A percentile compares a stretch with the other conserved stretches of the same genome.
These are phyloP conservation scores for Penicillium sp. DNA, from an alignment of 2,329 filamentous ascomycete species.

Conservation along the genomic window DNA sequence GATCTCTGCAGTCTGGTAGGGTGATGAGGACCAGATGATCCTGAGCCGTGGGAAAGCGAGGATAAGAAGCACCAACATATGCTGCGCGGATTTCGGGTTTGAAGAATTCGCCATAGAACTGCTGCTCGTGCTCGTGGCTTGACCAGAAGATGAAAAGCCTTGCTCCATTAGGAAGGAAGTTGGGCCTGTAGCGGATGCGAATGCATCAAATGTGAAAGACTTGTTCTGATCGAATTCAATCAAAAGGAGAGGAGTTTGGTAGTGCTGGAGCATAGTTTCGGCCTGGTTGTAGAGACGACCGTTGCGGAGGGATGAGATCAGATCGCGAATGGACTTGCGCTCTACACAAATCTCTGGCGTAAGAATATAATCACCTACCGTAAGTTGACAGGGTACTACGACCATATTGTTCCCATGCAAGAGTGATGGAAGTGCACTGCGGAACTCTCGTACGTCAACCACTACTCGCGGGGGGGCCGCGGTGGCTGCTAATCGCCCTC, in stretches of 20 bases:
- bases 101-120: conserved; percentile 62
- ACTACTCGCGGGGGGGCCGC: conserved; percentile 85
- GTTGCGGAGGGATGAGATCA: conserved; percentile 88
- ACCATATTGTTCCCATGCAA: conserved; percentile 85
- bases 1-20: conserved; percentile 96
- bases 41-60: conserved; percentile 85
- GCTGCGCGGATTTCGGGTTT: conserved; percentile 74
- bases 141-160: conserved; percentile 43
- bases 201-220: conserved; percentile 86
- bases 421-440: conserved; percentile 85
- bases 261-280: conserved; percentile 92
- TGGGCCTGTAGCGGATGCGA: conserved; percentile 41
- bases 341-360: conserved; percentile 90
- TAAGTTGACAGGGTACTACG: conserved; percentile 91
- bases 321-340: conserved; percentile 86
- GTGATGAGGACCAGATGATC: conserved; percentile 90
- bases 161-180: conserved; percentile 52
- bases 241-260: conserved; percentile 82
- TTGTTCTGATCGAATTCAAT: conserved; percentile 99
- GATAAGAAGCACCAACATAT: conserved; percentile 86
- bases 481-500: conserved; percentile 78
- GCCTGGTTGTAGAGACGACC: conserved; percentile 89
- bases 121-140: conserved; percentile 53
- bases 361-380: conserved; percentile 93
- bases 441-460: conserved; percentile 93